These are phyloP conservation scores for Hirschioporus abietinus DNA, from an alignment of 768 basidiomycete genomes.

Conservation along the genomic window DNA sequence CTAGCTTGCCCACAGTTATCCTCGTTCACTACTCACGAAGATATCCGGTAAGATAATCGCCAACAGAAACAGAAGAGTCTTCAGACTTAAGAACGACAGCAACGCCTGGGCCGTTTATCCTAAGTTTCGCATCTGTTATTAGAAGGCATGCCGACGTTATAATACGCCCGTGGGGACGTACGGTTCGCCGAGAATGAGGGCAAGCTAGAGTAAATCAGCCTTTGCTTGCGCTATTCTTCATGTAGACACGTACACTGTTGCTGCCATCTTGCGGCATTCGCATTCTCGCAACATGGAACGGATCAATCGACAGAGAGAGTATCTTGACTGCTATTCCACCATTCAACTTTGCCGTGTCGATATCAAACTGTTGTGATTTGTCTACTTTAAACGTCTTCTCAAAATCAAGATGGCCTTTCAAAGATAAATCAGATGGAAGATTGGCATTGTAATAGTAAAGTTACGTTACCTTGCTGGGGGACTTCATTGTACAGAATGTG, in stretches of 20 bases:
- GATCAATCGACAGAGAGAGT: slow-evolving; percentile 21
- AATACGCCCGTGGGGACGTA: slow-evolving; percentile 11
- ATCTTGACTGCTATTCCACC: slow-evolving; percentile 22
- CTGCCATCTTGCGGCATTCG: slow-evolving; percentile 5
- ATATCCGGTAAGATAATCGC: slow-evolving; percentile 36
- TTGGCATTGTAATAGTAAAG: neutral
- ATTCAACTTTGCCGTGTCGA: slow-evolving; percentile 17
- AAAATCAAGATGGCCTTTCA: slow-evolving; percentile 9
- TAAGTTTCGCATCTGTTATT: slow-evolving; percentile 11
- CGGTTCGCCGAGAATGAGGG: slow-evolving; percentile 11
- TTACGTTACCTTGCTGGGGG: slow-evolving; percentile 2
- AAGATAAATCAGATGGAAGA: neutral
- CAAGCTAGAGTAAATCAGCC: slow-evolving; percentile 1
- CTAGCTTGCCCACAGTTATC: neutral
- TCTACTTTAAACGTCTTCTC: slow-evolving; percentile 18
- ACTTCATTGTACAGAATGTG: slow-evolving; percentile 8
- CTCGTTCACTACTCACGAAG: slow-evolving; percentile 15
- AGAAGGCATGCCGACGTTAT: slow-evolving; percentile 12
- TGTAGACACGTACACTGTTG: neutral
- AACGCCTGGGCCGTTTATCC: slow-evolving; percentile 18
- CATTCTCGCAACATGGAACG: slow-evolving; percentile 21
- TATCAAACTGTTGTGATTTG: slow-evolving; percentile 20
- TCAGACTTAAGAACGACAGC: slow-evolving; percentile 42
- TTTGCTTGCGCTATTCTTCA: too few species aligned
- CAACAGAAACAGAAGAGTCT: slow-evolving; percentile 24